Evolutionary conservation across 2,329 filamentous ascomycete genomes (phyloP).

Genomic region (Diaporthe sp.): DNA sequence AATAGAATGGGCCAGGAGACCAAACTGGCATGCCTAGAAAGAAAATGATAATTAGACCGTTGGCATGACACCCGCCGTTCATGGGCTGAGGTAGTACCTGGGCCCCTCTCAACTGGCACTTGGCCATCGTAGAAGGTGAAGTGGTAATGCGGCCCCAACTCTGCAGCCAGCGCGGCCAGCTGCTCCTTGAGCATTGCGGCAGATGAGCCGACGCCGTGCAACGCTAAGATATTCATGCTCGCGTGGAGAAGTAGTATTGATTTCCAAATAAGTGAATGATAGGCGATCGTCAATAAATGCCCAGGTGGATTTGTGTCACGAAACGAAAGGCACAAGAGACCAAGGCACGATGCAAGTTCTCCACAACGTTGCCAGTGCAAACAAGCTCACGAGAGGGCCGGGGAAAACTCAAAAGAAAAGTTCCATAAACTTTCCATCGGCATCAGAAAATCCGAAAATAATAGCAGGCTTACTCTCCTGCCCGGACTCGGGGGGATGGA

Average conservation of each 20-base stretch:
- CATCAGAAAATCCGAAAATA: too few species aligned
- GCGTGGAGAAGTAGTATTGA: background rate
- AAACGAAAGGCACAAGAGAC: too few species aligned
- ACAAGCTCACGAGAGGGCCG: too few species aligned
- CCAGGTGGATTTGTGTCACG: too few species aligned
- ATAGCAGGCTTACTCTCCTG: too few species aligned
- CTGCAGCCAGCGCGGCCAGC: background rate
- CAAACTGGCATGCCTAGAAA: background rate
- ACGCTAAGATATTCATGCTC: background rate
- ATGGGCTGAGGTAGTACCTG: background rate
- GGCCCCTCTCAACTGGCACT: background rate
- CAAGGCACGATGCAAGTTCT: too few species aligned
- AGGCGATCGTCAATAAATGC: too few species aligned
- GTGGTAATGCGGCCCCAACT: conserved; percentile 1
- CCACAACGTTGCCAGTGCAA: too few species aligned
- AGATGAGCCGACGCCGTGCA: conserved; percentile 15
- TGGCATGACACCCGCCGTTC: background rate
- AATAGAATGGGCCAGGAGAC: conserved; percentile 11
- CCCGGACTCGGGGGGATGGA: too few species aligned
- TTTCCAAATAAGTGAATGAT: too few species aligned
- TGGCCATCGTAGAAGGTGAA: conserved; percentile 9
- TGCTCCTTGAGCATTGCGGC: background rate
- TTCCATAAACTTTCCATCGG: too few species aligned
- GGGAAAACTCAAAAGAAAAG: too few species aligned
- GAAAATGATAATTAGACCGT: background rate